These are phyloP conservation scores for Ramicandelaber brevisporus DNA, from an alignment of 192 early-diverging fungal genomes.

Conservation along the genomic window DNA sequence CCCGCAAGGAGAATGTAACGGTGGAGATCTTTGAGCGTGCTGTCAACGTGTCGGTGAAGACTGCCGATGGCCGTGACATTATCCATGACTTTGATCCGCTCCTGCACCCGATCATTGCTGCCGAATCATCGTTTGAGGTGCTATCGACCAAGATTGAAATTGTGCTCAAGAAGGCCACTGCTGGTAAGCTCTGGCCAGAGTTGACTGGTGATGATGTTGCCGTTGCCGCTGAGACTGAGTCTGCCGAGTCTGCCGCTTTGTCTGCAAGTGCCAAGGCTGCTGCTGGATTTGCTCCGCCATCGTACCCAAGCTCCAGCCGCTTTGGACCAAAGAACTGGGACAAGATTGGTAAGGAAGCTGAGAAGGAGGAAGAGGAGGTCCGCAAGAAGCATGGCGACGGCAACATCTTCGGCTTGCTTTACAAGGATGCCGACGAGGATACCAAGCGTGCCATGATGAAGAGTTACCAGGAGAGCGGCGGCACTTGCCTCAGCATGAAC, in stretches of 20 bases:
- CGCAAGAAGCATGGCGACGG: conserved; percentile 76
- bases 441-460: conserved; percentile 91
- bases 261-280: conserved; percentile 15
- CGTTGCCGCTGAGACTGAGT: conserved; percentile 13
- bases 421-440: conserved; percentile 69
- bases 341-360: conserved; percentile 39
- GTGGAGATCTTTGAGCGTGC: conserved; percentile 33
- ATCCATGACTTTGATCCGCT: conserved; percentile 82
- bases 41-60: conserved; percentile 55
- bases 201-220: conserved; percentile 40
- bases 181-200: conserved; percentile 66
- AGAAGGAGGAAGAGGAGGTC: conserved; percentile 70
- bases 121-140: conserved; percentile 39
- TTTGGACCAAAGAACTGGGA: conserved; percentile 61
- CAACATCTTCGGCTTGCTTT: conserved; percentile 79
- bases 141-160: conserved; percentile 93
- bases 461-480: conserved; percentile 84
- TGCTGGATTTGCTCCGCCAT: conserved; percentile 14
- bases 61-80: conserved; percentile 65
- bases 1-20: conserved; percentile 37
- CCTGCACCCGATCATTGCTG: conserved; percentile 44
- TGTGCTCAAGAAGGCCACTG: conserved; percentile 42
- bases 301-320: conserved; percentile 21
- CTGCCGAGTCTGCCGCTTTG: conserved; percentile 13
- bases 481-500: conserved; percentile 83